Percentiles rank a stretch among this genome's conserved stretches.
Conservation (phyloP, 768 basidiomycete genomes). For the Termitomyces sp. region DNA sequence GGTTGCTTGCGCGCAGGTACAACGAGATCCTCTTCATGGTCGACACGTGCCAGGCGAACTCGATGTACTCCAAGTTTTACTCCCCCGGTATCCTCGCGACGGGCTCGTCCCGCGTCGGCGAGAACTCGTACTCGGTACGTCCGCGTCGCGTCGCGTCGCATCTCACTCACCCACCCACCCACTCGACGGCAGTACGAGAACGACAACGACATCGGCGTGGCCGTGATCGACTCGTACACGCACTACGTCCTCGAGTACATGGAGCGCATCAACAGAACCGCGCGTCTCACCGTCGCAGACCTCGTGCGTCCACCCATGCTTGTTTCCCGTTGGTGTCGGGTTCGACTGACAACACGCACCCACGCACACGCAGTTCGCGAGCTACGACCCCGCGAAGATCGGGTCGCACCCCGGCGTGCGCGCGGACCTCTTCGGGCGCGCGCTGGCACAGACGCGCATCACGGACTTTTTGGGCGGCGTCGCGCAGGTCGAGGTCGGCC, state of each 20-base stretch:
- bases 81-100: conserved; percentile 92
- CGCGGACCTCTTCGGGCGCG: conserved; percentile 68
- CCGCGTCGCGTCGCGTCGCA: not conserved
- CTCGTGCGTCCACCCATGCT: too few relatives aligned
- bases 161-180: not conserved
- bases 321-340: too few relatives aligned
- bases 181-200: conserved; percentile 65
- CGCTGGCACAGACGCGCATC: conserved; percentile 54
- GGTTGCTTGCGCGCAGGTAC: conserved; percentile 43
- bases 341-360: too few relatives aligned
- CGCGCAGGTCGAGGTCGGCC: conserved; percentile 67
- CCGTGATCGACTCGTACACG: conserved; percentile 93
- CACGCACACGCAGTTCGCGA: conserved; percentile 77
- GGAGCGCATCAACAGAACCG: conserved; percentile 91
- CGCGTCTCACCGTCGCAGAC: conserved; percentile 71
- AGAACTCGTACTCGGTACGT: conserved; percentile 91
- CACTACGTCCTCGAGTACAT: conserved; percentile 89
- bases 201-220: conserved; percentile 91
- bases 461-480: conserved; percentile 92
- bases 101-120: conserved; percentile 75
- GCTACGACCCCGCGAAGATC: conserved; percentile 69
- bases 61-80: conserved; percentile 90
- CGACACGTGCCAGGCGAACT: conserved; percentile 97
- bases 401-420: conserved; percentile 88
- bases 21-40: conserved; percentile 98